Base-by-base conservation (phyloP, 2,329 filamentous ascomycete species). In the Nigrospora osmanthi region DNA sequence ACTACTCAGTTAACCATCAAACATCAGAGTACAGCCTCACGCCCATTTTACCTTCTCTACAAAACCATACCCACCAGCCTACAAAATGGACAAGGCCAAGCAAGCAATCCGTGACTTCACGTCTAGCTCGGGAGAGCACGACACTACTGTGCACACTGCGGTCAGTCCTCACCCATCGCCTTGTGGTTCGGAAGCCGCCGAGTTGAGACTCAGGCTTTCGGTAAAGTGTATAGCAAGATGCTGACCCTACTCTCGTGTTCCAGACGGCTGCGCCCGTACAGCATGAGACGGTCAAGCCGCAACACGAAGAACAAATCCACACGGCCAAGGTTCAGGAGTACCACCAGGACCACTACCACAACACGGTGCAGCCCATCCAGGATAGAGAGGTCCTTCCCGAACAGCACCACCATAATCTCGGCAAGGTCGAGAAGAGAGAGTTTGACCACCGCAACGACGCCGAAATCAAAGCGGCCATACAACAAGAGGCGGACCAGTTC, bases 261-360 rank as follows among this genome's bases (percentile, higher is more conserved):
- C 9, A 28, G 15, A 42, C 40, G 35, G 40, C 40, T 35, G 74
- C 77, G 0, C 74, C 77, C 12, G 73, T 86, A 3, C 70, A 72
- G 6, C 71, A 83, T 15, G 81, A 87, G 63, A 70, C 71, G 1
- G 61, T 86, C 38, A 75, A 70, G 47, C 76, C 75, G 37, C 72
- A 76, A n/a, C 62, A 73, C 35, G 81, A 85, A 45, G 80, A 87
- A 56, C 64, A 81, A n/a, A 54, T 78, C 11, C 72, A 68, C 16
- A 82, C 77, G 2, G 83, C 80, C 7, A 62, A 87, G 23, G 80
- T 87, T 58, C 77, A 76, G 52, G 83, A 87, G 54, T 68, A 86
- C 4, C 82, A 87, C 58, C 83, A 86, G 59, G 79, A 87, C 47
- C 83, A 87, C 54, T 80, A 85, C 60, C 81, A 87, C 60, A 84